Evolutionary conservation across 495 filamentous ascomycete genomes (phyloP).

Genomic region (Neurospora sp.): DNA sequence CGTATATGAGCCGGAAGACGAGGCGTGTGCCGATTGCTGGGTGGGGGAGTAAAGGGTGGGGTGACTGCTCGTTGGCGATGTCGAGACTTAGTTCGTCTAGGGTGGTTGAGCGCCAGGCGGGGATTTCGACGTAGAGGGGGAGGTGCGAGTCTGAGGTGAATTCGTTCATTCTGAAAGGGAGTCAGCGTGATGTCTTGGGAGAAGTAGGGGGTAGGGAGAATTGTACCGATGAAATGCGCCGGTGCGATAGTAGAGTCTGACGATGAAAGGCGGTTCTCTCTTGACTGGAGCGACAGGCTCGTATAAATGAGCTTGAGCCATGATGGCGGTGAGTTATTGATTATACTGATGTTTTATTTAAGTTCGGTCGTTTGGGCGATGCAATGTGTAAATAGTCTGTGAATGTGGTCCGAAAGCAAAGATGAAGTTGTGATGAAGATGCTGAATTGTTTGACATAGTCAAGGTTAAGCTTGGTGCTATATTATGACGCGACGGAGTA

Average conservation of each 20-base stretch:
- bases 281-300: neutral
- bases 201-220: constrained; percentile 1
- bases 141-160: constrained; percentile 43
- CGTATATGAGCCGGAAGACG: constrained; percentile 78
- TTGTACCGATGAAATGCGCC: constrained; percentile 61
- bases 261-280: constrained; percentile 63
- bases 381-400: neutral
- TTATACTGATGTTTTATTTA: neutral
- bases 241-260: constrained; percentile 79
- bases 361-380: neutral
- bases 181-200: constrained; percentile 1
- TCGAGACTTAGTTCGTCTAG: constrained; percentile 67
- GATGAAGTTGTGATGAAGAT: neutral
- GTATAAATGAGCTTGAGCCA: neutral
- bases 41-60: constrained; percentile 48
- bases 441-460: neutral
- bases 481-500: neutral
- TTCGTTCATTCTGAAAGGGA: constrained; percentile 48
- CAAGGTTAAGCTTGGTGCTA: neutral
- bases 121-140: constrained; percentile 66
- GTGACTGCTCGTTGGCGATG: constrained; percentile 33
- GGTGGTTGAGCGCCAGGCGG: constrained; percentile 81
- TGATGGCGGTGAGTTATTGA: neutral
- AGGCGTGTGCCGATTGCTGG: constrained; percentile 73
- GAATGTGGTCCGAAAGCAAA: neutral